phyloP scores from a whole-genome alignment of 352 stramenopile genomes.

The Globisporangium heterothallicum region DNA sequence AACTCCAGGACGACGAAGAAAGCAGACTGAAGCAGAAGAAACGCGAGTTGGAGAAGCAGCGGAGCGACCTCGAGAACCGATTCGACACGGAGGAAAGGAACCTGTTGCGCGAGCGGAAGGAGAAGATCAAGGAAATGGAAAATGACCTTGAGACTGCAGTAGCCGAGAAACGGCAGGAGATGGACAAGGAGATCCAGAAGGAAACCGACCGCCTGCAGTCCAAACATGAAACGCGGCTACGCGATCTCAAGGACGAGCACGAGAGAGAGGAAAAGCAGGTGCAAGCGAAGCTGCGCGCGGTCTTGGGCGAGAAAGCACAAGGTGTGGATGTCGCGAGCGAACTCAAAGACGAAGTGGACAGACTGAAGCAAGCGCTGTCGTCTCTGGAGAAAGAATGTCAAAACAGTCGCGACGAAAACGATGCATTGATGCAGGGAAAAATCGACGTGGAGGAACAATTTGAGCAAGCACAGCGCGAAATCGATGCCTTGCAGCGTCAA shows the following conservation, averaged over 20 bases:
- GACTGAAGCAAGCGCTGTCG: conserved; percentile 15
- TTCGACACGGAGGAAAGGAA: conserved; percentile 60
- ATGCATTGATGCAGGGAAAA: conserved; percentile 15
- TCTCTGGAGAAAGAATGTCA: background rate
- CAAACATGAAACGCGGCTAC: conserved; percentile 35
- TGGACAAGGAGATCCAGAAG: conserved; percentile 42
- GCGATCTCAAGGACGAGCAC: conserved; percentile 37
- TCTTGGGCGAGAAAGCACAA: conserved; percentile 24
- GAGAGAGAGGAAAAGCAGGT: conserved; percentile 30
- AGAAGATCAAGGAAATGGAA: conserved; percentile 62
- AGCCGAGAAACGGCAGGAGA: conserved; percentile 45
- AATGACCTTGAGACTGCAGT: conserved; percentile 38
- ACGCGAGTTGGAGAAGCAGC: conserved; percentile 60
- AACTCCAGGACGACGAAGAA: conserved; percentile 51
- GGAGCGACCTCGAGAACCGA: conserved; percentile 61
- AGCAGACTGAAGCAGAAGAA: conserved; percentile 54
- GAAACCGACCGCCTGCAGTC: conserved; percentile 35
- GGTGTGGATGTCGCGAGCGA: conserved; percentile 11
- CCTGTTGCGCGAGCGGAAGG: conserved; percentile 44
- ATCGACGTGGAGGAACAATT: conserved; percentile 2
- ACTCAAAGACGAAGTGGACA: conserved; percentile 26
- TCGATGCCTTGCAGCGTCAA: background rate
- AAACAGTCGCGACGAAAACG: conserved; percentile 13
- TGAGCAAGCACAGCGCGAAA: background rate
- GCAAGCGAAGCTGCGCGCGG: conserved; percentile 23